phyloP scores from a whole-genome alignment of 2,329 filamentous ascomycete genomes.

The Zasmidium cellare region DNA sequence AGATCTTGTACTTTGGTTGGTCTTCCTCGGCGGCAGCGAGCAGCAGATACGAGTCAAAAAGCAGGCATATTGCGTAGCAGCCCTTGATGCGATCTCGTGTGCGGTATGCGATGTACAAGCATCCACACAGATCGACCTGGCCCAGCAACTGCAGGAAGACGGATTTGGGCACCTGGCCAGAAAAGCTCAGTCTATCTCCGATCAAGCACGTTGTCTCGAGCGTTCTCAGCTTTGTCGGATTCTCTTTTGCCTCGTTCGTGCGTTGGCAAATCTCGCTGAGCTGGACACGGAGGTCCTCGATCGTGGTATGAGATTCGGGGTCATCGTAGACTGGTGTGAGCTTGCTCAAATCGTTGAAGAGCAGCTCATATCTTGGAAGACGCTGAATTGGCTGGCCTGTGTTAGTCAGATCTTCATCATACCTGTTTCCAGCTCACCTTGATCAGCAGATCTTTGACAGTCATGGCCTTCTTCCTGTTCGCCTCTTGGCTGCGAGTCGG shows the following conservation, averaged over 20 bases:
- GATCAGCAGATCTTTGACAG: slow-evolving; percentile 81
- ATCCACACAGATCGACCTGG: slow-evolving; percentile 77
- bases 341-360: slow-evolving; percentile 81
- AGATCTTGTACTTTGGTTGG: slow-evolving; percentile 69
- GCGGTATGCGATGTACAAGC: slow-evolving; percentile 81
- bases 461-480: slow-evolving; percentile 72
- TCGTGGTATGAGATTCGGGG: slow-evolving; percentile 75
- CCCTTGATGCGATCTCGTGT: slow-evolving; percentile 67
- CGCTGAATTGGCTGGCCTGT: slow-evolving; percentile 77
- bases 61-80: slow-evolving; percentile 77
- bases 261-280: slow-evolving; percentile 73
- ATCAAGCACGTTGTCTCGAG: slow-evolving; percentile 83
- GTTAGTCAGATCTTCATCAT: neutral
- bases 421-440: slow-evolving; percentile 60
- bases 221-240: slow-evolving; percentile 65
- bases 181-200: slow-evolving; percentile 77
- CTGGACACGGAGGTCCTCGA: slow-evolving; percentile 70
- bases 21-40: slow-evolving; percentile 67
- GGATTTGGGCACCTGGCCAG: slow-evolving; percentile 61
- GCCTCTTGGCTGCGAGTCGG: slow-evolving; percentile 66
- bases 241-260: slow-evolving; percentile 83
- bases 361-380: slow-evolving; percentile 83
- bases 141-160: slow-evolving; percentile 74
- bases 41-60: slow-evolving; percentile 80
- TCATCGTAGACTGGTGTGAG: slow-evolving; percentile 83